These are phyloP conservation scores for Rhizophora apiculata DNA, from an alignment of 345 rosid genomes.

Conservation along the genomic window DNA sequence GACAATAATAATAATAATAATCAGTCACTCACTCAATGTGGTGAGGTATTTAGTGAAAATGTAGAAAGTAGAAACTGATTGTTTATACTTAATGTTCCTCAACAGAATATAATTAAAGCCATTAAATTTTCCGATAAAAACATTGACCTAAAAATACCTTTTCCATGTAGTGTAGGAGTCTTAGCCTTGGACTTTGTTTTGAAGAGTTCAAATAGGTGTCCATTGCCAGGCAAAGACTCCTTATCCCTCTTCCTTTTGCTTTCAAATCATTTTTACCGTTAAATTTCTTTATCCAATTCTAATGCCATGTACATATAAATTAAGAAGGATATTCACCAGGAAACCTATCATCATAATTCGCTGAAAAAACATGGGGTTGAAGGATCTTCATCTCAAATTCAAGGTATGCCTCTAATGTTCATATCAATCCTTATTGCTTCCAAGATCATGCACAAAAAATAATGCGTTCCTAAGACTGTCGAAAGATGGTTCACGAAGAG, in stretches of 20 bases:
- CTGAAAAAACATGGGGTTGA: constrained; percentile 40
- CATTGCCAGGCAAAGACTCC: neutral
- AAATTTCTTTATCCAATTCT: neutral
- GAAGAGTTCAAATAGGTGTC: neutral
- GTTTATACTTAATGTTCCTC: constrained; percentile 23
- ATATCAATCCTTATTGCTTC: neutral
- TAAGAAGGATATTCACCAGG: neutral
- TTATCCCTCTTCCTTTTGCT: neutral
- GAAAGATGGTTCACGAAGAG: too few species aligned
- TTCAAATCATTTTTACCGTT: neutral
- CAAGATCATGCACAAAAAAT: neutral
- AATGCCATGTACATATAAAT: neutral
- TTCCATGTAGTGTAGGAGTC: neutral
- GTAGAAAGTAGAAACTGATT: constrained; percentile 14
- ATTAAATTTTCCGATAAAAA: constrained; percentile 25
- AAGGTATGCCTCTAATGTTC: constrained; percentile 39
- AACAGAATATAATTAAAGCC: constrained; percentile 27
- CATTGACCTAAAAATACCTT: constrained; percentile 14
- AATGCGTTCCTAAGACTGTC: too few species aligned
- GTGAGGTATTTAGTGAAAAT: neutral
- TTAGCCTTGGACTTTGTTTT: neutral
- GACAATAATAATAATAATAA: too few species aligned
- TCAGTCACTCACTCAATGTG: too few species aligned
- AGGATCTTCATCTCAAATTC: constrained; percentile 45
- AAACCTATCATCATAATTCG: neutral